A percentile compares a stretch with the other conserved stretches of the same genome.
Conservation (phyloP, 495 filamentous ascomycete genomes). For the Penicillium odoratum region DNA sequence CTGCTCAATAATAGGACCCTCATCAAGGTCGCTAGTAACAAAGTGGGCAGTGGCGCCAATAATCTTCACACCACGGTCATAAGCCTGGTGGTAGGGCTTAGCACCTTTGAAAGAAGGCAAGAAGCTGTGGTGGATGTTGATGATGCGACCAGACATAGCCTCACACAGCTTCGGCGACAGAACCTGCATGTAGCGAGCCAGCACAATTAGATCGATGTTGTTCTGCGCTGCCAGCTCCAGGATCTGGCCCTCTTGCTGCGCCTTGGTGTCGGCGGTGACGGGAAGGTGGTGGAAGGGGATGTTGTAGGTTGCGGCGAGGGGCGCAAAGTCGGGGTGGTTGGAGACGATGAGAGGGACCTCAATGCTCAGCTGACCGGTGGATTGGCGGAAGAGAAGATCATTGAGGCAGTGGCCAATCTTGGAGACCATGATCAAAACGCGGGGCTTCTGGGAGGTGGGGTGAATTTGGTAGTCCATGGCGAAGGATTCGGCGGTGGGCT, state of each 20-base stretch:
- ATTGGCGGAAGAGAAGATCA: constrained; percentile 72
- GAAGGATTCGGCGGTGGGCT: constrained; percentile 55
- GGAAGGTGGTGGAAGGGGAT: constrained; percentile 74
- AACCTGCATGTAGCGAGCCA: constrained; percentile 86
- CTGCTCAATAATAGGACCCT: constrained; percentile 80
- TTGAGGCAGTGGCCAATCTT: constrained; percentile 82
- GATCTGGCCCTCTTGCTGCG: constrained; percentile 63
- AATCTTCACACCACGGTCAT: constrained; percentile 76
- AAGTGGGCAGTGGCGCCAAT: constrained; percentile 77
- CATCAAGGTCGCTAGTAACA: constrained; percentile 72
- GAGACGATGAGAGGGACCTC: constrained; percentile 67
- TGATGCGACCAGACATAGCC: constrained; percentile 71
- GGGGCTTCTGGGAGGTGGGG: constrained; percentile 59
- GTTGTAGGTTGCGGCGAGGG: constrained; percentile 66
- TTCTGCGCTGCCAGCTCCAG: constrained; percentile 63
- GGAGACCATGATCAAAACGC: constrained; percentile 76
- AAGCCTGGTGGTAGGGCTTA: constrained; percentile 79
- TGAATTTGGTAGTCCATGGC: constrained; percentile 63
- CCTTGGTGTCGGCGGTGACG: constrained; percentile 67
- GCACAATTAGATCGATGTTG: constrained; percentile 68
- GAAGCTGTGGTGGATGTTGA: constrained; percentile 84
- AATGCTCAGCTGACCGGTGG: constrained; percentile 58
- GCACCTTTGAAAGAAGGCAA: constrained; percentile 78
- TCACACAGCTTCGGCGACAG: constrained; percentile 66
- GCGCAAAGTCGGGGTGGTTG: constrained; percentile 70